Base-by-base conservation (phyloP, 2,329 filamentous ascomycete genomes). In the Aspergillus eucalypticola region DNA sequence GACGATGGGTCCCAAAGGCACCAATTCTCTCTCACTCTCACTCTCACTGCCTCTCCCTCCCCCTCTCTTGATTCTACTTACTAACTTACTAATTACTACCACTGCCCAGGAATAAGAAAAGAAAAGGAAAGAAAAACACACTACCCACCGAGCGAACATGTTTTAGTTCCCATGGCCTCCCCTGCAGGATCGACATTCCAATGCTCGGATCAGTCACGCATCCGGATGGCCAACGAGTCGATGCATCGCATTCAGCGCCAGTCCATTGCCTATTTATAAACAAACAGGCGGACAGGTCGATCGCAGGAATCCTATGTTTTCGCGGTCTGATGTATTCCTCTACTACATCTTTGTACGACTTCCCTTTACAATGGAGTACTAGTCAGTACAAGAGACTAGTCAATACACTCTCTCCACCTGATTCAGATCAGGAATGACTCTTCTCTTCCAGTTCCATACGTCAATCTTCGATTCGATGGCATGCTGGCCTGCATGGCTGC, bases 161-260 rank as follows among this genome's bases (percentile, higher is more conserved):
- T 44, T 44, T 44, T 44, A 44, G 41, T 21, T 44, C 17, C 19
- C 25, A 29, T 29, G 15, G 25, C 25, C 27, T 50, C 46, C 46
- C 46, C 46, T 50, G 46, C 46, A 50, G 46, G 46, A 50, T 50
- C 46, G 46, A 50, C 46, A 50, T 50, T 50, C 46, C 46, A 50
- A 27, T 35, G 25, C 46, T 27, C 23, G 23, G 46, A 29, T 50
- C 46, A 17, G 25, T 50, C 46, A 50, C 46, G 46, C 46, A 50
- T 50, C 27, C 46, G 46, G 46, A 10, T 10, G n/a, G 23, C 44
- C 46, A 50, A 29, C 46, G n/a, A 50, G 46, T 50, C 46, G 46
- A 50, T 50, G 46, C 46, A 50, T 50, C 46, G 46, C 46, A 50
- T 50, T 50, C 46, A 27, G 46, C 25, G 46, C 46, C 46, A 29